Conservation (phyloP, 73 alveolate genomes). For the Paramecium pentaurelia region DNA sequence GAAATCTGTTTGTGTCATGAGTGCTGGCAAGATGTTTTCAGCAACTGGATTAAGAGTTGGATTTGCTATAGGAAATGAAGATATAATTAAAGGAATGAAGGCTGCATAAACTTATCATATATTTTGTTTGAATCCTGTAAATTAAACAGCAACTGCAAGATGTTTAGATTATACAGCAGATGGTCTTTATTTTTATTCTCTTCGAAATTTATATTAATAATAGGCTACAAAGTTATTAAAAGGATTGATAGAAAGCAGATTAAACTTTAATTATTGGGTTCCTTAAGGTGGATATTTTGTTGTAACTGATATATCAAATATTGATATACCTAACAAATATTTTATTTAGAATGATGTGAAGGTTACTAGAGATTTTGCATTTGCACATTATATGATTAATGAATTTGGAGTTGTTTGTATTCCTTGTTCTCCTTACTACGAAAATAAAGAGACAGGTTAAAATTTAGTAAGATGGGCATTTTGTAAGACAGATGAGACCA, state of each 20-base stretch:
- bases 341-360: conserved; percentile 47
- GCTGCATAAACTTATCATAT: conserved; percentile 50
- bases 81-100: conserved; percentile 60
- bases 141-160: conserved; percentile 51
- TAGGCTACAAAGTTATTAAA: conserved; percentile 55
- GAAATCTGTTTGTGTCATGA: conserved; percentile 72
- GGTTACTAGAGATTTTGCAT: conserved; percentile 69
- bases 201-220: conserved; percentile 46
- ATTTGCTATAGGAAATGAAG: conserved; percentile 83
- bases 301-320: conserved; percentile 59
- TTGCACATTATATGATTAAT: conserved; percentile 66
- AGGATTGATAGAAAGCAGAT: conserved; percentile 35
- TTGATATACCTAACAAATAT: conserved; percentile 65
- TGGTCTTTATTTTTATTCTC: not conserved
- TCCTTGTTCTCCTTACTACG: conserved; percentile 69
- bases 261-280: conserved; percentile 50
- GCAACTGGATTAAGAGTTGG: conserved; percentile 92
- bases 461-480: conserved; percentile 53
- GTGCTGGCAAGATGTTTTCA: conserved; percentile 83
- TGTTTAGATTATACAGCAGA: conserved; percentile 6
- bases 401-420: conserved; percentile 66
- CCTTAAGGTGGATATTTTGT: conserved; percentile 79
- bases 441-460: conserved; percentile 57
- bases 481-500: not conserved
- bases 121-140: conserved; percentile 57